phyloP scores from a whole-genome alignment of 805 yeast species.

The Jamesozyma piceae region DNA sequence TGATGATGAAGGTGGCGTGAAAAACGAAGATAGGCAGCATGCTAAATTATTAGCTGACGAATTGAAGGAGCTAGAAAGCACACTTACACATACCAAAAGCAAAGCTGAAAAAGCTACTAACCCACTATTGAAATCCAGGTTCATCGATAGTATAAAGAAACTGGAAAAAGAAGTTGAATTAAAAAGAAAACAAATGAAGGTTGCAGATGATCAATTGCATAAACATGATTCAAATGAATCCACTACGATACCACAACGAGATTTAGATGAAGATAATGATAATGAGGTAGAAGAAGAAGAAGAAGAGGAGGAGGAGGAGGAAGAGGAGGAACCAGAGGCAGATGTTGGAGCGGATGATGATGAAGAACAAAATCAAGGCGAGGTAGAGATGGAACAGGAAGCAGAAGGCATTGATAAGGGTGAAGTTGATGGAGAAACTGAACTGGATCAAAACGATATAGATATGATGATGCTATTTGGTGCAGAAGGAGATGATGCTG shows the following conservation, averaged over 20 bases:
- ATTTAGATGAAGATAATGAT: conserved; percentile 5
- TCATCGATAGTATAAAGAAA: conserved; percentile 68
- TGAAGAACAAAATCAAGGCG: conserved; percentile 18
- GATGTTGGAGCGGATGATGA: conserved; percentile 29
- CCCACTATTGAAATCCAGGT: conserved; percentile 79
- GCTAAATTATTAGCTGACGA: conserved; percentile 75
- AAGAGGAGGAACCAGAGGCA: conserved; percentile 28
- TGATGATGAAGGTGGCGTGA: conserved; percentile 42
- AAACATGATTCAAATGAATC: conserved; percentile 1
- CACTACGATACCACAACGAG: neutral
- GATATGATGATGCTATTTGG: conserved; percentile 34
- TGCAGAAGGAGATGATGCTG: conserved; percentile 26
- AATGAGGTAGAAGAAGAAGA: conserved; percentile 16
- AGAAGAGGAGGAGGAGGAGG: conserved; percentile 29
- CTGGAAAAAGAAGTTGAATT: conserved; percentile 73
- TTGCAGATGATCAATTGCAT: conserved; percentile 25
- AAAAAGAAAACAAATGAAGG: conserved; percentile 58
- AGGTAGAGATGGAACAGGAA: conserved; percentile 21
- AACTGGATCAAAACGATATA: conserved; percentile 30
- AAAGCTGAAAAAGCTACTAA: conserved; percentile 68
- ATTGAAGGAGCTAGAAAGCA: conserved; percentile 67
- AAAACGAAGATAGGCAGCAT: conserved; percentile 52
- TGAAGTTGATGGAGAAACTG: conserved; percentile 11
- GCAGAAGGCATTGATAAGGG: conserved; percentile 23
- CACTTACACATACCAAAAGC: conserved; percentile 63